These are phyloP conservation scores for Protomyces gravidus DNA, from an alignment of 1,139 yeast genomes.

Conservation along the genomic window DNA sequence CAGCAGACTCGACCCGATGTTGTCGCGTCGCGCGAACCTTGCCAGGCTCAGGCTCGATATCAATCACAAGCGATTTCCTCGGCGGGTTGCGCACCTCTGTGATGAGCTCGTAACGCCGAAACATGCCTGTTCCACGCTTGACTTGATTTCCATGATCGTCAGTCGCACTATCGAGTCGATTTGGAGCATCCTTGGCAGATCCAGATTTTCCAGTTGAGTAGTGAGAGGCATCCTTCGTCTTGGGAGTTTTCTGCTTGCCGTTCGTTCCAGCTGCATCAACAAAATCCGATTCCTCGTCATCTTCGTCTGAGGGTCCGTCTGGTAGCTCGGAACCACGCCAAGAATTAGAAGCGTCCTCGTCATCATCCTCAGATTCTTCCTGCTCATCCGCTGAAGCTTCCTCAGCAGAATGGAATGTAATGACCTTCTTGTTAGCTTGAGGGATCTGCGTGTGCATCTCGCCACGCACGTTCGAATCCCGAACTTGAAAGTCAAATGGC, in stretches of 20 bases:
- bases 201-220: background rate
- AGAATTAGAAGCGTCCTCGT: background rate
- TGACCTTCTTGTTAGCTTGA: no score
- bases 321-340: background rate
- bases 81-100: background rate
- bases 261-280: background rate
- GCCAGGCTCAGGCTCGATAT: background rate
- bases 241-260: background rate
- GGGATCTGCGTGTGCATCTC: no score
- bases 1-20: background rate
- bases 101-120: background rate
- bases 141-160: background rate
- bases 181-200: background rate
- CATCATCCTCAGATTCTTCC: background rate
- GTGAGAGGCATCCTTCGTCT: background rate
- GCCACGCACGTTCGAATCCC: background rate
- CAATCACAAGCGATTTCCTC: background rate
- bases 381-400: no score
- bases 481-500: background rate
- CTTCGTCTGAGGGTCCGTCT: background rate
- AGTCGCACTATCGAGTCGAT: background rate
- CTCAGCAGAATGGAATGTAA: no score
- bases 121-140: background rate
- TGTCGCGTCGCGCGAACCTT: background rate
- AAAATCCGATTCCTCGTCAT: background rate